Evolutionary conservation across 1,284 basidiomycete genomes (phyloP), one percentile per base, ranked within the genome.

Genomic region (Microbotryum intermedium): DNA sequence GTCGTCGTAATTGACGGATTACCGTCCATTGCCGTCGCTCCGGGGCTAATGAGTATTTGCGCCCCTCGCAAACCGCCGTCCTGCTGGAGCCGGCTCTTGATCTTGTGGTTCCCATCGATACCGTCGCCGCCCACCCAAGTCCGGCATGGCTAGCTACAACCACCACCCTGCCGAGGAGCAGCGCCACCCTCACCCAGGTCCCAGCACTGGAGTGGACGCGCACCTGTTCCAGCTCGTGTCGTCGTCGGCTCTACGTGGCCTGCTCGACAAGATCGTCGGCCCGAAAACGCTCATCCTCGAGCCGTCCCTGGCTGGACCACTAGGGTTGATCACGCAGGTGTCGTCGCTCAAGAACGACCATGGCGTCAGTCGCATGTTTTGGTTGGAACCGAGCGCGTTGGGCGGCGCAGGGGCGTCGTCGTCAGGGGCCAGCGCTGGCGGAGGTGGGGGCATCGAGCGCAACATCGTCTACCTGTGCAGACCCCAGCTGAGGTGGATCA

Each of bases 301-400:
- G 69, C 80, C 88, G 1, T 80, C 84, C 3, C 77, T 98, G 11
- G 88, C 92, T 2, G 94, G 94, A 0, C 93, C 94, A 0, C 79
- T 99, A 6, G 91, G 93, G 1, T 81, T 98, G 20, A 84, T 98
- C 28, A 91, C 88, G 2, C 93, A 98, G 71, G 90, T 97, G 0
- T 83, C 90, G 1, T 76, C 91, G 23, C 79, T 98, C 61, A 95
- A 97, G 58, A 70, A 97, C 88, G 89, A 97, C 74, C 93, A 97
- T 82, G 93, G 91, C 5, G 92, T 98, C 5, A 94, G 97, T 77
- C 95, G 95, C 79, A 94, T 99, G 87, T 97, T 95, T 76, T 99
- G 95, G 95, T 83, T 98, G 28, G 95, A 98, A 75, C 73, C 84
- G 9, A 91, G 90, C 29, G 85, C 88, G 11, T 76, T 95, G 57